These are phyloP conservation scores for Calonectria hawksworthii DNA, from an alignment of 2,329 filamentous ascomycete species.

Conservation along the genomic window DNA sequence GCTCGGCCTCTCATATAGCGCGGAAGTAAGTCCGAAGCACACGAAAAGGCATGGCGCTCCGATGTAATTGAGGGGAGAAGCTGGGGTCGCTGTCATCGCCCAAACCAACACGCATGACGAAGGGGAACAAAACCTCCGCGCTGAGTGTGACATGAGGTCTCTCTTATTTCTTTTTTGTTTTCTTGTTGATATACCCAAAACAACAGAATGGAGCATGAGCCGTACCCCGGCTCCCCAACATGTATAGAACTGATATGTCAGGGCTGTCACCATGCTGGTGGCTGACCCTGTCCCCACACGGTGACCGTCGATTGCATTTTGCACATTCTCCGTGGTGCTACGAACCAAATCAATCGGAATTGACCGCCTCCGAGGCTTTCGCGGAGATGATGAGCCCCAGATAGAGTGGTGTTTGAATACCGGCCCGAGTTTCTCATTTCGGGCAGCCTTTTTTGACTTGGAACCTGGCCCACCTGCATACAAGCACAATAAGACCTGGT, in stretches of 20 bases:
- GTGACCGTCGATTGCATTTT: not conserved
- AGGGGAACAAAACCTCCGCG: not conserved
- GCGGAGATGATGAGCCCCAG: not conserved
- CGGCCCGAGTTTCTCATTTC: not conserved
- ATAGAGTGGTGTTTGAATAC: not conserved
- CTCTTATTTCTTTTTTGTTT: not conserved
- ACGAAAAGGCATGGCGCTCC: not conserved
- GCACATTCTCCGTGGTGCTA: not conserved
- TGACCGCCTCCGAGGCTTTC: not conserved
- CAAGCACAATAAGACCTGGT: not conserved
- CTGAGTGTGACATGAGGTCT: not conserved
- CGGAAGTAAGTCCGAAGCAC: not conserved
- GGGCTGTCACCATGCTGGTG: not conserved
- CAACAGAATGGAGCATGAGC: not conserved
- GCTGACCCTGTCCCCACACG: not conserved
- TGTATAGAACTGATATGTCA: not conserved
- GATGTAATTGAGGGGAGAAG: not conserved
- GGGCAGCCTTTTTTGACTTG: not conserved
- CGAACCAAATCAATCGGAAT: not conserved
- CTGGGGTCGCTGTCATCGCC: not conserved
- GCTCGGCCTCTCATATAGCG: not conserved
- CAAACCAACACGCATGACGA: not conserved
- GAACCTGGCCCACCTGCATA: not conserved
- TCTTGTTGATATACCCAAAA: slow-evolving; percentile 7
- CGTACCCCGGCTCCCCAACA: not conserved